These are phyloP conservation scores for Penicillium salamii DNA, from an alignment of 495 filamentous ascomycete genomes.

Conservation along the genomic window DNA sequence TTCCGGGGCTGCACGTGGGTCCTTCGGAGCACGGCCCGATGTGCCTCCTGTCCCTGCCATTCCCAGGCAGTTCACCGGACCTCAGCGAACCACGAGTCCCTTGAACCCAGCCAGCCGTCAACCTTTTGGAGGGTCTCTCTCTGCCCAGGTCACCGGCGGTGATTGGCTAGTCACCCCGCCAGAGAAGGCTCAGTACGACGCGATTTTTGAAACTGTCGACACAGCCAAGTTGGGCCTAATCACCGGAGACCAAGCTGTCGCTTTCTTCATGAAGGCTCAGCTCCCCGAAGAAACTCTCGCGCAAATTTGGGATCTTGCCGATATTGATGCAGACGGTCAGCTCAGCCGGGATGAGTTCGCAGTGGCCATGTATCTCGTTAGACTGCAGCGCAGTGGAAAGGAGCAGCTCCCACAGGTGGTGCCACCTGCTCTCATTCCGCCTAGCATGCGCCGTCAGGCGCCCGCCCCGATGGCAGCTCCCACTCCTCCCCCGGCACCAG, in stretches of 20 bases:
- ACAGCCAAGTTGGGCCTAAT: conserved; percentile 75
- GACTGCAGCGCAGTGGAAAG: conserved; percentile 74
- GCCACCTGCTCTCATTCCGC: conserved; percentile 80
- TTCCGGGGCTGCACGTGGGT: conserved; percentile 44
- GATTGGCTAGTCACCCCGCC: conserved; percentile 80
- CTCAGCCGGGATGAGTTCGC: conserved; percentile 89
- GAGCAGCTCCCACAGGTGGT: conserved; percentile 68
- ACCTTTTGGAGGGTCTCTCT: conserved; percentile 51
- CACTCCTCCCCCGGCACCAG: conserved; percentile 47
- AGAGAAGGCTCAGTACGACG: conserved; percentile 85
- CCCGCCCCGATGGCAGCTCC: conserved; percentile 42
- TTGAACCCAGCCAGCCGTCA: conserved; percentile 48
- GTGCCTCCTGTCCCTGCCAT: conserved; percentile 56
- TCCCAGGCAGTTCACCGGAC: conserved; percentile 70
- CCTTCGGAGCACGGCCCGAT: conserved; percentile 45
- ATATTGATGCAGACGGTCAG: conserved; percentile 86
- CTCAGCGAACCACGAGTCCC: conserved; percentile 67
- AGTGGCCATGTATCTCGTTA: conserved; percentile 95
- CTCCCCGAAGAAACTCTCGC: conserved; percentile 87
- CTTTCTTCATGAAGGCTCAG: conserved; percentile 88
- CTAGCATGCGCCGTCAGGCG: conserved; percentile 73
- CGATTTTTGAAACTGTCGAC: conserved; percentile 78
- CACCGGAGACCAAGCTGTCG: conserved; percentile 91
- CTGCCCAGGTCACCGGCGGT: conserved; percentile 62
- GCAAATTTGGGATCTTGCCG: conserved; percentile 96